Evolutionary conservation across 73 alveolate species (phyloP), one percentile per base, ranked within the genome.

Genomic region (Paramecium pentaurelia): DNA sequence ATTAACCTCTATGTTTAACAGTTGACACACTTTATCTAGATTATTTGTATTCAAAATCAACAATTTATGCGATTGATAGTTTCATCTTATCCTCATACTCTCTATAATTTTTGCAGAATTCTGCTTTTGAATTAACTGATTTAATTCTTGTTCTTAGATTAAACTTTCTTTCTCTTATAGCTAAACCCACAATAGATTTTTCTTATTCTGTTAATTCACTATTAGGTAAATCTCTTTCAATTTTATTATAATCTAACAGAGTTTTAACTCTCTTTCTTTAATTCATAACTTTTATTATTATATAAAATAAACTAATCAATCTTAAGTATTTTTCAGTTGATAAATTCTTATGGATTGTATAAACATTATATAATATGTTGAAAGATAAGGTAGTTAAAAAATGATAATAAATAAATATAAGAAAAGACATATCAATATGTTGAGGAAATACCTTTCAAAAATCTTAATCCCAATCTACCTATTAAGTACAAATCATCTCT

Each of bases 391-490:
- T 51, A 16, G 25, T 22, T 54, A 54, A 54, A 54, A 51, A 0
- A 54, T 16, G 20, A 5, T 18, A 6, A 54, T 16, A 0, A 54
- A 54, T 34, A 40, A 40, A 40, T 7, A 54, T 54, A 54, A 54
- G 70, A 54, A 54, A 54, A 54, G 70, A 18, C 22, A 14, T 18
- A 54, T 54, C 14, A 54, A 12, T 16, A 14, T 49, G 25, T 1
- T 64, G 49, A 28, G 49, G 28, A 64, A 64, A 58, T 30, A 59
- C 27, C 70, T 18, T 86, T 89, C 94, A 89, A 83, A 71, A 89
- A 12, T 89, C 94, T 71, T 89, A 36, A 89, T 89, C 94, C 94
- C 94, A 89, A 11, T 89, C 77, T 25, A 83, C 89, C 16, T 70
- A 45, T 36, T 83, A 58, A 49, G 90, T 73, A 71, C 92, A 77